Conservation (phyloP, 1,284 basidiomycete species). For the Sphaerobolus stellatus region DNA sequence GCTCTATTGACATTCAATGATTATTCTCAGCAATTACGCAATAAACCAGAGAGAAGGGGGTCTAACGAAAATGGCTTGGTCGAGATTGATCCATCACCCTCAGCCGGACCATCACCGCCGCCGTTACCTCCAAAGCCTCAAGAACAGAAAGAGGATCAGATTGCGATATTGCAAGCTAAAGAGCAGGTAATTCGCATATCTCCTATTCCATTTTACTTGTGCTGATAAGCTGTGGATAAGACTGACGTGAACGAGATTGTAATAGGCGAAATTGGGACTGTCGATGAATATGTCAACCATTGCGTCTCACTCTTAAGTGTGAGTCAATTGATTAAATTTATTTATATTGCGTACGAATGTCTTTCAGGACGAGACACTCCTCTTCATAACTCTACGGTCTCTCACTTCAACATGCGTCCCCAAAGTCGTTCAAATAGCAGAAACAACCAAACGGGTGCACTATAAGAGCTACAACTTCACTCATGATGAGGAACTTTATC, state of each 20-base stretch:
- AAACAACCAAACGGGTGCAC: slow-evolving; percentile 71
- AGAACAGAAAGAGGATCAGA: slow-evolving; percentile 17
- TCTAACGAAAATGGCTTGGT: slow-evolving; percentile 14
- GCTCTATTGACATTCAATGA: slow-evolving; percentile 77
- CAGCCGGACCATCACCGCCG: slow-evolving; percentile 15
- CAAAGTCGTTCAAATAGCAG: slow-evolving; percentile 76
- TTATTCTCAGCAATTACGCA: slow-evolving; percentile 57
- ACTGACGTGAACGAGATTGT: slow-evolving; percentile 37
- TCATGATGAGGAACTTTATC: slow-evolving; percentile 66
- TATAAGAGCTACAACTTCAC: slow-evolving; percentile 56
- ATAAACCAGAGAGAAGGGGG: slow-evolving; percentile 20
- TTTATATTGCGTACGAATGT: background rate
- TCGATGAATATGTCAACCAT: slow-evolving; percentile 68
- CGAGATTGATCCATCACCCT: slow-evolving; percentile 14
- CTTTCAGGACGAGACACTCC: slow-evolving; percentile 69
- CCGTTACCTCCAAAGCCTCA: slow-evolving; percentile 18
- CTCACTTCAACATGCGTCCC: slow-evolving; percentile 64
- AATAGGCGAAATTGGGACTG: slow-evolving; percentile 56
- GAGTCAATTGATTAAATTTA: slow-evolving; percentile 17
- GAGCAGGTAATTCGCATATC: slow-evolving; percentile 22
- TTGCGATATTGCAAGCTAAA: slow-evolving; percentile 18
- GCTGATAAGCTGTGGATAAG: background rate
- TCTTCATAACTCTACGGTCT: slow-evolving; percentile 73
- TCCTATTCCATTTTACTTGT: background rate
- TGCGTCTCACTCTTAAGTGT: slow-evolving; percentile 65